Percentiles rank a stretch among this genome's conserved stretches.
These are phyloP conservation scores for Ophioceras dolichostomum DNA, from an alignment of 2,329 filamentous ascomycete genomes.

Conservation along the genomic window DNA sequence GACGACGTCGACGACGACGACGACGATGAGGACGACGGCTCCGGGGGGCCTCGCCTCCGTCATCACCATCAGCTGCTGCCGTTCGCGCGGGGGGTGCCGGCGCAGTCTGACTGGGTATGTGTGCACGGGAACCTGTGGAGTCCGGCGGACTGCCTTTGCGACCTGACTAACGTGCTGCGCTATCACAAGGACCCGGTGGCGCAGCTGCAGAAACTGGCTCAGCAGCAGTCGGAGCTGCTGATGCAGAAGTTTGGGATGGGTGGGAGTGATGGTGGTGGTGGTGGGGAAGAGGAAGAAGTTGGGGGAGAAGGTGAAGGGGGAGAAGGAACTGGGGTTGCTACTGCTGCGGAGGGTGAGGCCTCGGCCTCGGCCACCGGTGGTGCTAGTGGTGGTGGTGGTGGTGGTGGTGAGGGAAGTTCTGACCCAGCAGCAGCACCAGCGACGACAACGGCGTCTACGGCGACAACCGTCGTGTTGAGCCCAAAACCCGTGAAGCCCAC, in stretches of 20 bases:
- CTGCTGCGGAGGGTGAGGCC: slow-evolving; percentile 9
- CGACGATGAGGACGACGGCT: slow-evolving; percentile 32
- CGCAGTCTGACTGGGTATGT: slow-evolving; percentile 93
- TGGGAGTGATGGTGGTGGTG: slow-evolving; percentile 8
- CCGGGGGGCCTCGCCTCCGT: neutral
- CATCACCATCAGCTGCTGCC: slow-evolving; percentile 43
- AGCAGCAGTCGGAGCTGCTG: slow-evolving; percentile 52
- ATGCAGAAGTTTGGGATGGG: slow-evolving; percentile 35
- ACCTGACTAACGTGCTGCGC: slow-evolving; percentile 39
- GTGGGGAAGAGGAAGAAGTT: slow-evolving; percentile 14
- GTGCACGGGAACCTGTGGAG: slow-evolving; percentile 38
- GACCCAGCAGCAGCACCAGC: no score
- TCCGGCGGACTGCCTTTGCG: slow-evolving; percentile 40
- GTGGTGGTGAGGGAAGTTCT: no score
- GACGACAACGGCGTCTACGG: no score
- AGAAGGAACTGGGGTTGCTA: slow-evolving; percentile 41
- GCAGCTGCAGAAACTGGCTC: slow-evolving; percentile 58
- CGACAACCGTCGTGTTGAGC: no score
- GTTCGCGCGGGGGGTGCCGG: slow-evolving; percentile 68
- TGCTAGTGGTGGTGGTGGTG: no score
- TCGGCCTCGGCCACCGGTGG: slow-evolving; percentile 21
- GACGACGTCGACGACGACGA: slow-evolving; percentile 22
- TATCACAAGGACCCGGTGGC: slow-evolving; percentile 53
- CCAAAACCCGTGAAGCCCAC: slow-evolving; percentile 18
- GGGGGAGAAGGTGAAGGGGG: slow-evolving; percentile 1